Percentiles rank a stretch among this genome's conserved stretches.
These are phyloP conservation scores for Bipolaris gigantea DNA, from an alignment of 2,329 filamentous ascomycete species.

Conservation along the genomic window DNA sequence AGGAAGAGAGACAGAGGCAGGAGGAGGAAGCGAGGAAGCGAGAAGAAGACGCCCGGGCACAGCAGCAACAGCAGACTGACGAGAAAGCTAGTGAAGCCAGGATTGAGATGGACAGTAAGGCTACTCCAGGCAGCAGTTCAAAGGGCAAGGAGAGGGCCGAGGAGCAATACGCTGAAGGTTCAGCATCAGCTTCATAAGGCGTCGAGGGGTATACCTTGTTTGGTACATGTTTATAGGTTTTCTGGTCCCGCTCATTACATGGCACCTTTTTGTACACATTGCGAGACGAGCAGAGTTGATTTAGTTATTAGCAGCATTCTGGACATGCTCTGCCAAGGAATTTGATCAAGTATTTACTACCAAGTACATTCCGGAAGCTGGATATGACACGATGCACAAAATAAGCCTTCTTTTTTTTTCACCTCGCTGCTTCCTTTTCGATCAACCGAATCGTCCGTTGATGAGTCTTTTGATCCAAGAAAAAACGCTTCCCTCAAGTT, in stretches of 20 bases:
- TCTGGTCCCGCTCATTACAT: neutral
- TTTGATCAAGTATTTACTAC: neutral
- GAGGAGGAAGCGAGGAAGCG: constrained; percentile 16
- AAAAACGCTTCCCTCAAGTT: too few species aligned
- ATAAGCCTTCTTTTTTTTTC: neutral
- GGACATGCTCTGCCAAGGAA: neutral
- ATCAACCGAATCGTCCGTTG: too few species aligned
- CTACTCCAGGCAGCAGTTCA: constrained; percentile 1
- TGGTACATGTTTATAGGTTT: neutral
- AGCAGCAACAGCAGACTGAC: neutral
- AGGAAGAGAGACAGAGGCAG: constrained; percentile 27
- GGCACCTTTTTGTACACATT: neutral
- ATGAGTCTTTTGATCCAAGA: too few species aligned
- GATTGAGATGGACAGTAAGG: neutral
- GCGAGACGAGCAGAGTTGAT: neutral
- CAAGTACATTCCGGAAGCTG: neutral
- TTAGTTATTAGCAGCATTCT: neutral
- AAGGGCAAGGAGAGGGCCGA: constrained; percentile 27
- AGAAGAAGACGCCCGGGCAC: constrained; percentile 13
- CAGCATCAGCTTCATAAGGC: neutral
- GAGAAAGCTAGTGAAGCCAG: constrained; percentile 16
- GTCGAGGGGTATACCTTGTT: neutral
- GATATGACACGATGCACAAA: neutral
- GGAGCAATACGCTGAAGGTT: neutral
- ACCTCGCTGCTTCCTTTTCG: too few species aligned